Percentiles rank a stretch among this genome's conserved stretches.
phyloP scores from a whole-genome alignment of 768 basidiomycete genomes.

The Suillus paluster region DNA sequence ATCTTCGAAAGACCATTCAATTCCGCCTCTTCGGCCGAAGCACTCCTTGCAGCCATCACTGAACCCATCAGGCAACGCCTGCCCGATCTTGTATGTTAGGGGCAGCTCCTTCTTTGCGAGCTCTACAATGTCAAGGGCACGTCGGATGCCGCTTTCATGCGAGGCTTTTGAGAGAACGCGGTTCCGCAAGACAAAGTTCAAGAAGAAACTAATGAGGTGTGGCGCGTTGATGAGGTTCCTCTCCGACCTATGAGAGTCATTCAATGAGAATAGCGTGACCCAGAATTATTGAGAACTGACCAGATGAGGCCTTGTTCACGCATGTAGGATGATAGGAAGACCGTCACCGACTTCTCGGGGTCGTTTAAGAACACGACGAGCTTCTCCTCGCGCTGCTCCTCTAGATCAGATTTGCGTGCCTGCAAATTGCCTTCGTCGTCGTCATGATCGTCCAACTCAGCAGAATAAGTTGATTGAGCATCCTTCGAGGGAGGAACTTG shows the following conservation, averaged over 20 bases:
- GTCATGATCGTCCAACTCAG: conserved; percentile 23
- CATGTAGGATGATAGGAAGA: conserved; percentile 76
- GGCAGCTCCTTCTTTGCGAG: conserved; percentile 48
- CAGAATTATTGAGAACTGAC: conserved; percentile 39
- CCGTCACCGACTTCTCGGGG: conserved; percentile 58
- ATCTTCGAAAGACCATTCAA: conserved; percentile 34
- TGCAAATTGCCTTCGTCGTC: conserved; percentile 42
- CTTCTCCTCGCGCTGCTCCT: conserved; percentile 45
- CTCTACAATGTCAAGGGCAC: conserved; percentile 48
- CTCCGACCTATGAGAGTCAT: conserved; percentile 42
- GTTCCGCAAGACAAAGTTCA: conserved; percentile 63
- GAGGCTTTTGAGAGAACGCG: conserved; percentile 52
- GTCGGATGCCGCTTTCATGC: conserved; percentile 50
- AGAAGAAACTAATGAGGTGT: conserved; percentile 60
- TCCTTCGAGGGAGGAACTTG: conserved; percentile 20
- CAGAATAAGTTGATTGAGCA: conserved; percentile 19
- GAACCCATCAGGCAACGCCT: conserved; percentile 48
- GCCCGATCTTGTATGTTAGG: conserved; percentile 42
- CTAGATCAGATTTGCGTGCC: conserved; percentile 36
- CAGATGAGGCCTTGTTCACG: conserved; percentile 70
- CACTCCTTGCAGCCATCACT: conserved; percentile 50
- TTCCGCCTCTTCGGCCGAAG: conserved; percentile 53
- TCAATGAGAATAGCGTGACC: background rate
- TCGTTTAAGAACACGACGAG: conserved; percentile 61
- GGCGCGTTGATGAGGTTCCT: conserved; percentile 55